phyloP scores from a whole-genome alignment of 2,329 filamentous ascomycete species.

The Epichloe sibirici region DNA sequence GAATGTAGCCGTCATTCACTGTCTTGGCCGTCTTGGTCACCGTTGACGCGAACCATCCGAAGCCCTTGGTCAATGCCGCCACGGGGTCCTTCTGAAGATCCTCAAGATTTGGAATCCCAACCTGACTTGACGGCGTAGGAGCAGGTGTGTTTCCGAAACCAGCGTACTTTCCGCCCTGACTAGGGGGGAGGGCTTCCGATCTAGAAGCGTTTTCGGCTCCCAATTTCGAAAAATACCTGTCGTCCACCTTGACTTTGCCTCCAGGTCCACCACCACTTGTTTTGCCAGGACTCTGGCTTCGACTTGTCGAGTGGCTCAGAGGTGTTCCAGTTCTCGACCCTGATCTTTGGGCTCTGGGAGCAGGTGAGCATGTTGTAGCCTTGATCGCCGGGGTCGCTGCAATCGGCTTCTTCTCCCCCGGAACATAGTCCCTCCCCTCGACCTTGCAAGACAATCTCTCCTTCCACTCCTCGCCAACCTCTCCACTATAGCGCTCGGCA shows the following conservation, averaged over 20 bases:
- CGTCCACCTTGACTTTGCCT: slow-evolving; percentile 55
- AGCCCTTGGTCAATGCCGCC: slow-evolving; percentile 77
- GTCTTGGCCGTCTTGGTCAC: slow-evolving; percentile 85
- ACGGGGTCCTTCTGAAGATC: slow-evolving; percentile 88
- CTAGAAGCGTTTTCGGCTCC: slow-evolving; percentile 72
- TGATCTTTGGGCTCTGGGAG: slow-evolving; percentile 22
- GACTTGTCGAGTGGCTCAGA: slow-evolving; percentile 26
- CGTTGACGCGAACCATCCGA: slow-evolving; percentile 84
- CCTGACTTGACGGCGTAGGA: slow-evolving; percentile 31
- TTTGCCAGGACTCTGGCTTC: slow-evolving; percentile 26
- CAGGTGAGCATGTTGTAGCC: slow-evolving; percentile 18
- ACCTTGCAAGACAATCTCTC: slow-evolving; percentile 78
- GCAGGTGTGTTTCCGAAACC: slow-evolving; percentile 77
- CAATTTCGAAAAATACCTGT: slow-evolving; percentile 80
- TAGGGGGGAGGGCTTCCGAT: slow-evolving; percentile 64
- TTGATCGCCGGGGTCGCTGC: slow-evolving; percentile 11
- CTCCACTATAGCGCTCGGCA: slow-evolving; percentile 78
- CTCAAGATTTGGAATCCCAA: slow-evolving; percentile 55
- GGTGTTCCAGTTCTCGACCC: slow-evolving; percentile 28
- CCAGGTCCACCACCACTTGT: slow-evolving; percentile 11
- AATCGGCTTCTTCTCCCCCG: slow-evolving; percentile 46
- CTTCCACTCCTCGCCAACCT: slow-evolving; percentile 91
- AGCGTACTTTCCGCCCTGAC: slow-evolving; percentile 80
- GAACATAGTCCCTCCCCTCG: slow-evolving; percentile 77
- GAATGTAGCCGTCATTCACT: slow-evolving; percentile 82